These are phyloP conservation scores for Trametes elegans DNA, from an alignment of 768 basidiomycete species.

Conservation along the genomic window DNA sequence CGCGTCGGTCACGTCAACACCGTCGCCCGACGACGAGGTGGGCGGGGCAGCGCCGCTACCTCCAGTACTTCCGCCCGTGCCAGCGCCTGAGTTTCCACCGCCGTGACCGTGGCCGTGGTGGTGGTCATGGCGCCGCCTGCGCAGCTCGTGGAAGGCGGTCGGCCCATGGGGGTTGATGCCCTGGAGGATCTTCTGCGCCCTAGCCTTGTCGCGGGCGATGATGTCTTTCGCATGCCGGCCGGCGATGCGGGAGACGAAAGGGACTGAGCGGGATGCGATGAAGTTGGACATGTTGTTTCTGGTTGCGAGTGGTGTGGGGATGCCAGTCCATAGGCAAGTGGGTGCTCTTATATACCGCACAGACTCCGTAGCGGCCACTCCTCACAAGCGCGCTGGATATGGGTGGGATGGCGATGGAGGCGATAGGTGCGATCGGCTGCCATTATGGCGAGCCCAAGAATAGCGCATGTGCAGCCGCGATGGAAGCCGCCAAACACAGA, in stretches of 20 bases:
- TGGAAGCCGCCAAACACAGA: constrained; percentile 8
- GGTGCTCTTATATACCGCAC: constrained; percentile 12
- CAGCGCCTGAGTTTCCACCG: constrained; percentile 16
- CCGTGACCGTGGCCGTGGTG: constrained; percentile 16
- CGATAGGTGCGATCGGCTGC: constrained; percentile 2
- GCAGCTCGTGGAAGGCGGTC: constrained; percentile 30
- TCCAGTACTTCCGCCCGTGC: constrained; percentile 10
- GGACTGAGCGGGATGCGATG: constrained; percentile 33
- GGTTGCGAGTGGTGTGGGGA: neutral
- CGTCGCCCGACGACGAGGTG: constrained; percentile 25
- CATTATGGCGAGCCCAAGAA: neutral
- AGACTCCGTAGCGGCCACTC: neutral
- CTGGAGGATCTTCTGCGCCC: constrained; percentile 54
- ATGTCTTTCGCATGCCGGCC: constrained; percentile 44
- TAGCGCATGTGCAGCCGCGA: neutral
- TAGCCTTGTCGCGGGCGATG: constrained; percentile 50
- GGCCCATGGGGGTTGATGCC: constrained; percentile 58
- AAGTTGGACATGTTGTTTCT: constrained; percentile 37
- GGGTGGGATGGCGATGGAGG: constrained; percentile 1
- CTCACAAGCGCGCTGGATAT: neutral
- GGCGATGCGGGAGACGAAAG: constrained; percentile 45
- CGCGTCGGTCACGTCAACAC: constrained; percentile 58
- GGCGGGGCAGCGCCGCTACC: constrained; percentile 13
- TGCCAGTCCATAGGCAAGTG: neutral
- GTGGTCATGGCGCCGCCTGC: constrained; percentile 26